Percentiles rank a stretch among this genome's conserved stretches.
Conservation (phyloP, 2,329 filamentous ascomycete genomes). For the Xylaria polymorpha region DNA sequence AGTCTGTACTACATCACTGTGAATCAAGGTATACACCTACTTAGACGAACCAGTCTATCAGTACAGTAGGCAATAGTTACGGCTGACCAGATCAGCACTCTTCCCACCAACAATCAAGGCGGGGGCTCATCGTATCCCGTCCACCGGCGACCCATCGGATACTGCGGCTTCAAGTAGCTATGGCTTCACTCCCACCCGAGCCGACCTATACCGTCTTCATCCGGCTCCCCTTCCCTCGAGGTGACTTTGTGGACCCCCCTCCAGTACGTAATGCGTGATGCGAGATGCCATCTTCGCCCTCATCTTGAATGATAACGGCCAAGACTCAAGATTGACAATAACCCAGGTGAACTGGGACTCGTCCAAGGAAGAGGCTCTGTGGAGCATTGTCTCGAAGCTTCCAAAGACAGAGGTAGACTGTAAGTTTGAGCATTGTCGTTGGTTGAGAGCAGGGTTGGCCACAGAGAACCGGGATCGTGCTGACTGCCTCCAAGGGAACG, state of each 20-base stretch:
- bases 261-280: conserved; percentile 65
- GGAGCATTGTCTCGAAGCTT: conserved; percentile 87
- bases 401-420: conserved; percentile 89
- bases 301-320: background rate
- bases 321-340: conserved; percentile 24
- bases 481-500: conserved; percentile 69
- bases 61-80: background rate
- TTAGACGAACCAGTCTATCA: background rate
- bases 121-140: conserved; percentile 20
- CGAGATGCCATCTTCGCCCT: background rate
- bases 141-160: conserved; percentile 10
- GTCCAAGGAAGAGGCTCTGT: conserved; percentile 86
- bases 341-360: conserved; percentile 86
- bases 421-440: conserved; percentile 55
- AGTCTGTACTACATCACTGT: background rate
- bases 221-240: conserved; percentile 86
- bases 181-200: conserved; percentile 55
- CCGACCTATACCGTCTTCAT: conserved; percentile 81
- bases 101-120: background rate
- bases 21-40: background rate
- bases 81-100: background rate
- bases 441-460: background rate
- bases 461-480: conserved; percentile 2
- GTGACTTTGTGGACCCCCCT: conserved; percentile 90
- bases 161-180: conserved; percentile 35